Base-by-base conservation (phyloP, 2,329 filamentous ascomycete species). In the Zymoseptoria passerinii region DNA sequence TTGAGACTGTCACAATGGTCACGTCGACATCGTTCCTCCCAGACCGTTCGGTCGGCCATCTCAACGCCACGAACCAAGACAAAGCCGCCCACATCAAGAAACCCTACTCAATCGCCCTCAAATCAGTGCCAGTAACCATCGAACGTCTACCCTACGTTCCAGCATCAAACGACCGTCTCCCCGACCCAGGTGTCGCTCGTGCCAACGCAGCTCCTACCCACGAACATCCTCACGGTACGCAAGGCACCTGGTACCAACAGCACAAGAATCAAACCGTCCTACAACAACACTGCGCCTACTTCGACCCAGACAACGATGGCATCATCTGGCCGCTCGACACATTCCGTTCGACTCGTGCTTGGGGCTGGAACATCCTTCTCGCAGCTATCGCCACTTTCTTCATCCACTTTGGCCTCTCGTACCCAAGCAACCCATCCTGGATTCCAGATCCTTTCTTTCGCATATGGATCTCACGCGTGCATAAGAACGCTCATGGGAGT, bases 291-390 rank as follows among this genome's bases (percentile, higher is more conserved):
- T 75, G 75, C 63, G 71, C 72, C 20, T 82, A 80, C 72, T 83
- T 79, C 63, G 80, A 83, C 66, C 64, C 69, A 8, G 80, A 82
- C 65, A 63, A 68, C 28, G 80, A 82, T 65, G 77, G 77, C 35
- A 69, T 82, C n/a, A 78, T 83, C 60, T 81, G 75, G 76, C 80
- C 81, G 0, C 64, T 61, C 1, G 80, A 82, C 66, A 82, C 80
- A 1, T 82, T 74, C 67, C 53, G 59, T 18, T 78, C 78, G 9
- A 79, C 79, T 65, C 71, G 74, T 50, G 68, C 68, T 4, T 72
- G 79, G 16, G 79, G 79, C 23, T 81, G 77, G 68, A 71, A 70
- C 19, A 57, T 76, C 19, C 9, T 77, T 18, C 71, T 82, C 49
- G 76, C 74, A 1, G 20, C 77, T 4, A 23, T 81, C 20, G 73